Conservation (phyloP, 2,329 filamentous ascomycete genomes). For the Calonectria naviculata region DNA sequence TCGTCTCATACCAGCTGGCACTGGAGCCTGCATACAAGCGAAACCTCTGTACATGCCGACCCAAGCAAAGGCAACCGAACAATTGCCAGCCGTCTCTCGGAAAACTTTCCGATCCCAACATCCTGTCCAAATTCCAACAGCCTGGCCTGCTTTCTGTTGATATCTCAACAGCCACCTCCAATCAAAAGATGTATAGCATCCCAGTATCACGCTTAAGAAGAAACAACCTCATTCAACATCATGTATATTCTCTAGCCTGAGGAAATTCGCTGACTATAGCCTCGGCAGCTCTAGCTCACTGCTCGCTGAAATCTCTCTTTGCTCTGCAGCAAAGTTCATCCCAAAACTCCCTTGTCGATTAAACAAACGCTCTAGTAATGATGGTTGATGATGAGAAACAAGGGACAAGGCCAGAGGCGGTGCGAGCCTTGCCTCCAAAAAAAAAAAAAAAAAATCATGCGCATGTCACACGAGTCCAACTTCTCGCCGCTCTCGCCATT, state of each 20-base stretch:
- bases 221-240: background rate
- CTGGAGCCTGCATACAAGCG: background rate
- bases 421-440: slow-evolving; percentile 9
- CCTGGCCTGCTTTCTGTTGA: background rate
- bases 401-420: slow-evolving; percentile 20
- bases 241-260: slow-evolving; percentile 1
- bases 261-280: slow-evolving; percentile 12
- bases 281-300: slow-evolving; percentile 13
- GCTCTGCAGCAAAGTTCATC: slow-evolving; percentile 18
- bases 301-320: background rate
- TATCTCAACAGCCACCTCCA: background rate
- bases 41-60: background rate
- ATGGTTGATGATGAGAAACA: slow-evolving; percentile 31
- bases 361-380: slow-evolving; percentile 38
- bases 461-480: slow-evolving; percentile 17
- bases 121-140: background rate
- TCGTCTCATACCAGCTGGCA: background rate
- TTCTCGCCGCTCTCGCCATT: slow-evolving; percentile 22
- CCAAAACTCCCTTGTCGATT: slow-evolving; percentile 38
- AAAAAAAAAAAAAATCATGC: slow-evolving; percentile 8
- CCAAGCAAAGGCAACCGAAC: background rate
- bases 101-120: background rate
- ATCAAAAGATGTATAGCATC: background rate
- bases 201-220: background rate
- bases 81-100: background rate